Evolutionary conservation across 1,284 basidiomycete genomes (phyloP).

Genomic region (Ganoderma multipileum): DNA sequence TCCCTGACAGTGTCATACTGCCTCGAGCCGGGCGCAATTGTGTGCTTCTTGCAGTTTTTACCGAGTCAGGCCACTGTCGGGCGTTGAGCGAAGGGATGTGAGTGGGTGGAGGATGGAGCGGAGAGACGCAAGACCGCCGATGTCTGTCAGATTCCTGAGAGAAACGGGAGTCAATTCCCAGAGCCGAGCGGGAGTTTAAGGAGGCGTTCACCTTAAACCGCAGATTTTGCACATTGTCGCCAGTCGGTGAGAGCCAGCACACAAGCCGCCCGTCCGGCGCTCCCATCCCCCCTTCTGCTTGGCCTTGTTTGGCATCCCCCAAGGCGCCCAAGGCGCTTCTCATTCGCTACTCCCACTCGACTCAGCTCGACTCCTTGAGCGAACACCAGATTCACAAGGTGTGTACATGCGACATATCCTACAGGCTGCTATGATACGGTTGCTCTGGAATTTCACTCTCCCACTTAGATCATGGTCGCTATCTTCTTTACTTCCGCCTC

Average conservation of each 20-base stretch:
- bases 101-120: slow-evolving; percentile 1
- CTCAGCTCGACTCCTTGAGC: not conserved
- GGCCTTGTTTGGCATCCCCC: slow-evolving; percentile 11
- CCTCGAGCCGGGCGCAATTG: slow-evolving; percentile 16
- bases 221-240: slow-evolving; percentile 8
- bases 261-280: not conserved
- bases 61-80: slow-evolving; percentile 2
- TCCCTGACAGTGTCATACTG: slow-evolving; percentile 9
- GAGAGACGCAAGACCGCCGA: not conserved
- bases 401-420: not conserved
- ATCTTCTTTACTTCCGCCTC: not conserved
- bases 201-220: slow-evolving; percentile 9
- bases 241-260: slow-evolving; percentile 11
- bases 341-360: not conserved
- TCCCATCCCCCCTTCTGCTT: slow-evolving; percentile 8
- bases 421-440: not conserved
- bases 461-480: no score
- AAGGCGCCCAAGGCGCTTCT: not conserved
- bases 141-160: slow-evolving; percentile 1
- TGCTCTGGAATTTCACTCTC: not conserved
- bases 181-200: slow-evolving; percentile 12
- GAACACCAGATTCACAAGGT: not conserved
- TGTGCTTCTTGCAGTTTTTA: not conserved
- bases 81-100: not conserved
- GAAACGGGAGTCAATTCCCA: slow-evolving; percentile 1